phyloP scores from a whole-genome alignment of 768 basidiomycete species.

The Phlegmacium glaucopus region DNA sequence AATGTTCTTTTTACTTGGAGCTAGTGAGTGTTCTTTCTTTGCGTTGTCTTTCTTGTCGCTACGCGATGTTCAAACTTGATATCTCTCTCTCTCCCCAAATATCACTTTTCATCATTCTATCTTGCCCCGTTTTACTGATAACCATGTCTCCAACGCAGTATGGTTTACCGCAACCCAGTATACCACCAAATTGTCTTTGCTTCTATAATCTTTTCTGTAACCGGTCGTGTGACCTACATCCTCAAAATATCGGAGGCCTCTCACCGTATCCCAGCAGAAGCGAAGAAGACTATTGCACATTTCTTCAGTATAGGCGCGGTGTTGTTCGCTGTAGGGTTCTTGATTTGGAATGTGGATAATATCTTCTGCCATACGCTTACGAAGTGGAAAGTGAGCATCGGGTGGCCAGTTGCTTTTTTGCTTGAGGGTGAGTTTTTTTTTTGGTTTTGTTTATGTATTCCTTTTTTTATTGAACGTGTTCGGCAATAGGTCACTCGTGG shows the following conservation, averaged over 20 bases:
- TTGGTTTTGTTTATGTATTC: not conserved
- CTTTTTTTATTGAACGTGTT: not conserved
- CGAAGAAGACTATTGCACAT: constrained; percentile 36
- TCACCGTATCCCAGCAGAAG: constrained; percentile 38
- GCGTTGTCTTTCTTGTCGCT: no score
- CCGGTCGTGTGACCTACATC: constrained; percentile 50
- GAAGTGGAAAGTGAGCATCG: constrained; percentile 48
- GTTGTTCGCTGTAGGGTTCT: constrained; percentile 61
- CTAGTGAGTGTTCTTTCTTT: constrained; percentile 58
- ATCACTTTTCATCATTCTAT: constrained; percentile 3
- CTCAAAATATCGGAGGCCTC: constrained; percentile 40
- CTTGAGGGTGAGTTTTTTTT: constrained; percentile 46
- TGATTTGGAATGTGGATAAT: constrained; percentile 81
- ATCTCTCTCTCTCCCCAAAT: not conserved
- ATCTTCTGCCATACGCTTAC: constrained; percentile 63
- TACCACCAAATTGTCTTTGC: constrained; percentile 81
- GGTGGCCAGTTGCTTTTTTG: constrained; percentile 66
- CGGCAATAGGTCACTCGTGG: constrained; percentile 59
- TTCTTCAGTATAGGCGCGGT: constrained; percentile 51
- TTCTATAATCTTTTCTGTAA: constrained; percentile 44
- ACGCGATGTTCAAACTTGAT: not conserved
- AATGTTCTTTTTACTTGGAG: constrained; percentile 64
- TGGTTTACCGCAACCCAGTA: constrained; percentile 67
- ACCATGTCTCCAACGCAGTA: constrained; percentile 31
- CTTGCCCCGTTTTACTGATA: not conserved